Conservation (phyloP, 2,329 filamentous ascomycete genomes). For the Ustulina deusta region DNA sequence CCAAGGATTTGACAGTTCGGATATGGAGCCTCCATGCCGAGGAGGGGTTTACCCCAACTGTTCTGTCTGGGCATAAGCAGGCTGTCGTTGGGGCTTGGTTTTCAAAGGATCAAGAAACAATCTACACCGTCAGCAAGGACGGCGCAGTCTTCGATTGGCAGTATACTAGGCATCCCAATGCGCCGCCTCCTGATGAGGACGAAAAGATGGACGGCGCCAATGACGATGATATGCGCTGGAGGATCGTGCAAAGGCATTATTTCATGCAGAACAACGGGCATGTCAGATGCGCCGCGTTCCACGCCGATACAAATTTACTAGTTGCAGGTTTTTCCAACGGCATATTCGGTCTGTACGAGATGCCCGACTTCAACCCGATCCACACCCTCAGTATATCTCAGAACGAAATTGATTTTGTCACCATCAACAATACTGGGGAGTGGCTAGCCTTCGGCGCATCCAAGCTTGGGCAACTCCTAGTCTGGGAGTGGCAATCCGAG, state of each 20-base stretch:
- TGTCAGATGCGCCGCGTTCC: slow-evolving; percentile 90
- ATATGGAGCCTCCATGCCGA: slow-evolving; percentile 95
- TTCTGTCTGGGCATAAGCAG: slow-evolving; percentile 90
- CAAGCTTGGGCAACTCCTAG: slow-evolving; percentile 92
- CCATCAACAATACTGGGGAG: slow-evolving; percentile 93
- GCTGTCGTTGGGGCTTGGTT: slow-evolving; percentile 96
- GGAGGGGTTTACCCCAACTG: slow-evolving; percentile 89
- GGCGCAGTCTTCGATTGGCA: slow-evolving; percentile 97
- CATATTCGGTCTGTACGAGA: slow-evolving; percentile 91
- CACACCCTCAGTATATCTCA: slow-evolving; percentile 95
- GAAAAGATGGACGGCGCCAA: slow-evolving; percentile 71
- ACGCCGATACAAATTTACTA: slow-evolving; percentile 87
- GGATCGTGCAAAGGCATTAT: slow-evolving; percentile 90
- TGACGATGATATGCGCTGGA: slow-evolving; percentile 82
- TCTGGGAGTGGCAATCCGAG: slow-evolving; percentile 99
- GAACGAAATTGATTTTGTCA: slow-evolving; percentile 94
- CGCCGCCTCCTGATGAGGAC: slow-evolving; percentile 65
- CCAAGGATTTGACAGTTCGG: slow-evolving; percentile 90
- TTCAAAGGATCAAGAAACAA: slow-evolving; percentile 91
- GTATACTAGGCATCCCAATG: slow-evolving; percentile 74
- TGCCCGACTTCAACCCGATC: slow-evolving; percentile 95
- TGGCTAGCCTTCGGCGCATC: slow-evolving; percentile 98
- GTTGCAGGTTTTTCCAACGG: slow-evolving; percentile 97
- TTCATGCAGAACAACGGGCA: slow-evolving; percentile 92
- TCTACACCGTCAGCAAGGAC: slow-evolving; percentile 96